A percentile compares a stretch with the other conserved stretches of the same genome.
phyloP scores from a whole-genome alignment of 2,329 filamentous ascomycete genomes.

The Aspergillus novoparasiticus region DNA sequence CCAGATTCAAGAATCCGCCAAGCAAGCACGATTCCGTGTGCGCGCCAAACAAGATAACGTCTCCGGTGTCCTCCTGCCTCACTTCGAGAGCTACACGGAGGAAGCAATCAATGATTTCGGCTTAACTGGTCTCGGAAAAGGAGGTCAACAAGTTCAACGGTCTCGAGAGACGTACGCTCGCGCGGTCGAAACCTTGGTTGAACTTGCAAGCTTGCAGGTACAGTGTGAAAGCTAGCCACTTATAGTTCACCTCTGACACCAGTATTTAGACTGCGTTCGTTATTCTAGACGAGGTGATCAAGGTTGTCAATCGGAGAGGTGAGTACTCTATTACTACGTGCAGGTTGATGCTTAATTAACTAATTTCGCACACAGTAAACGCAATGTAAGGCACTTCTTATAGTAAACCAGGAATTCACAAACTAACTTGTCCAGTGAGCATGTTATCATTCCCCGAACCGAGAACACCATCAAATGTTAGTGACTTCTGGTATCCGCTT shows the following conservation, averaged over 20 bases:
- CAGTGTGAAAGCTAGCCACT: conserved; percentile 10
- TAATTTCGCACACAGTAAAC: conserved; percentile 65
- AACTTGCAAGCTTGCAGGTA: conserved; percentile 87
- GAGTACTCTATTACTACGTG: conserved; percentile 30
- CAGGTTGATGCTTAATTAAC: conserved; percentile 11
- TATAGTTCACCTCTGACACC: background rate
- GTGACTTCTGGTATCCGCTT: conserved; percentile 27
- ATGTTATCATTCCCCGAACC: conserved; percentile 90
- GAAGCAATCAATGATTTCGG: conserved; percentile 96
- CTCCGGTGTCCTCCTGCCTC: conserved; percentile 89
- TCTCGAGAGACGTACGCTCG: conserved; percentile 95
- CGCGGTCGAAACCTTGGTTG: conserved; percentile 92
- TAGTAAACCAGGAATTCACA: background rate
- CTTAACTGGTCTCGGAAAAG: conserved; percentile 92
- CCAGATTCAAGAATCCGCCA: conserved; percentile 95
- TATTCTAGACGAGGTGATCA: conserved; percentile 97
- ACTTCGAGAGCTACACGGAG: conserved; percentile 87
- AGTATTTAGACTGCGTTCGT: conserved; percentile 80
- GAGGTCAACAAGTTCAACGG: conserved; percentile 93
- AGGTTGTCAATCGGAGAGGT: conserved; percentile 96
- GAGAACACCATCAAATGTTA: conserved; percentile 99
- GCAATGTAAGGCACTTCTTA: conserved; percentile 69
- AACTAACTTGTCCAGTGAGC: conserved; percentile 42
- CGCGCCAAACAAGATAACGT: conserved; percentile 98
- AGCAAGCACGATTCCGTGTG: conserved; percentile 87